Conservation (phyloP, 176 grass and related monocot genomes). For the Triticum turgidum region DNA sequence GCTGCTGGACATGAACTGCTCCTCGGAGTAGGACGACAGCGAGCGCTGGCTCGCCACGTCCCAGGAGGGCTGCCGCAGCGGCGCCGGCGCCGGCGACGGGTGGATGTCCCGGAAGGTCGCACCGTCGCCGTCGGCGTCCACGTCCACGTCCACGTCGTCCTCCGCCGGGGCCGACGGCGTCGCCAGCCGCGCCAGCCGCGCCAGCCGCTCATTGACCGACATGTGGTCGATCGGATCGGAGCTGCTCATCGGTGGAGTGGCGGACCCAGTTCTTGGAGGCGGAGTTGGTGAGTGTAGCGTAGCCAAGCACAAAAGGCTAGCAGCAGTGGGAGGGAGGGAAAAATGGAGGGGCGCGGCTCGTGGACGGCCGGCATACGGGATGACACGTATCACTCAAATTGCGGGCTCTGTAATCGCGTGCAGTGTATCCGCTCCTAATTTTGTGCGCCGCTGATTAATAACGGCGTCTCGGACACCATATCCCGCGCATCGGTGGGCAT, state of each 20-base stretch:
- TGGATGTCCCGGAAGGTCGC: constrained; percentile 63
- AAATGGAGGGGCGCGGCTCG: neutral
- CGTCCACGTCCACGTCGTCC: constrained; percentile 22
- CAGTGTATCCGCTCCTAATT: no score
- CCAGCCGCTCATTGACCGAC: no score
- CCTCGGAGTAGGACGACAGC: constrained; percentile 10
- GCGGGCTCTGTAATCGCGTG: no score
- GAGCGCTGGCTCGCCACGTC: constrained; percentile 47
- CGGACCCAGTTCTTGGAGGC: neutral
- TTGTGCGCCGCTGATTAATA: no score
- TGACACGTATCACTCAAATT: neutral
- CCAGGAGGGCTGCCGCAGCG: constrained; percentile 44
- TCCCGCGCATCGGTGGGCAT: no score
- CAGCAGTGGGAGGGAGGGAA: neutral
- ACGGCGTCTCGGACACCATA: no score
- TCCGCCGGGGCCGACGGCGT: constrained; percentile 20
- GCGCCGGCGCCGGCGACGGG: constrained; percentile 20
- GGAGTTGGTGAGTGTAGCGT: neutral
- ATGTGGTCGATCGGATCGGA: neutral
- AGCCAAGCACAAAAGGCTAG: neutral
- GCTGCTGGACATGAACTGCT: constrained; percentile 44
- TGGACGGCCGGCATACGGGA: neutral
- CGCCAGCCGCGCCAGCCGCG: neutral
- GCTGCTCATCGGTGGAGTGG: neutral
- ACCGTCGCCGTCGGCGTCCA: neutral